phyloP scores from a whole-genome alignment of 2,329 filamentous ascomycete genomes.

The Trichoderma aggressivum region DNA sequence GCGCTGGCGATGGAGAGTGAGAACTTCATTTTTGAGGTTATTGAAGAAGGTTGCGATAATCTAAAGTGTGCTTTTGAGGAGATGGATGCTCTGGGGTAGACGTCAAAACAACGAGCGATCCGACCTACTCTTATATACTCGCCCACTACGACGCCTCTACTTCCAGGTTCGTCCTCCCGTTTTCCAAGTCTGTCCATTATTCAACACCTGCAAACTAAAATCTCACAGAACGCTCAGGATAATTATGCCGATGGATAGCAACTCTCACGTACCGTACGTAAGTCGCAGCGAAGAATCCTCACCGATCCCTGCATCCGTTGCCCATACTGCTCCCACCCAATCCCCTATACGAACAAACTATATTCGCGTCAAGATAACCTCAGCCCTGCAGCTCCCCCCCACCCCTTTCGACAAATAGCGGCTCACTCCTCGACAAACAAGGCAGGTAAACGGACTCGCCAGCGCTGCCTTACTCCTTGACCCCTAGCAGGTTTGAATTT shows the following conservation, averaged over 20 bases:
- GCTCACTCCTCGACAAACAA: background rate
- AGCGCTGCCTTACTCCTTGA: background rate
- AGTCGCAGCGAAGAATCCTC: background rate
- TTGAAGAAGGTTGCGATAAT: background rate
- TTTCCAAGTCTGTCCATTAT: background rate
- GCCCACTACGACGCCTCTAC: background rate
- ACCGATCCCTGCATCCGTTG: background rate
- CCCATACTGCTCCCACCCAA: background rate
- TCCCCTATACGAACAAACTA: background rate
- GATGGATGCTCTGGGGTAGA: background rate
- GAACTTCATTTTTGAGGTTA: conserved; percentile 14
- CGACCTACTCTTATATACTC: background rate
- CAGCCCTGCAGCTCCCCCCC: background rate
- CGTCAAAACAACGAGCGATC: background rate
- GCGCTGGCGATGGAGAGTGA: background rate
- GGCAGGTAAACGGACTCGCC: background rate
- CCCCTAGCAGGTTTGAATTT: background rate
- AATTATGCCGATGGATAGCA: background rate
- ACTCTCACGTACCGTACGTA: background rate
- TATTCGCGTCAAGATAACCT: background rate
- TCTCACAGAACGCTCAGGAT: background rate
- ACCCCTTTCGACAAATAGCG: background rate
- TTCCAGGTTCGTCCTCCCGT: background rate
- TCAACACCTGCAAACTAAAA: background rate
- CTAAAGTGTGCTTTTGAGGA: background rate